A percentile compares a stretch with the other conserved stretches of the same genome.
Conservation (phyloP, 164 flowering plant species). For the Aristolochia fimbriata region DNA sequence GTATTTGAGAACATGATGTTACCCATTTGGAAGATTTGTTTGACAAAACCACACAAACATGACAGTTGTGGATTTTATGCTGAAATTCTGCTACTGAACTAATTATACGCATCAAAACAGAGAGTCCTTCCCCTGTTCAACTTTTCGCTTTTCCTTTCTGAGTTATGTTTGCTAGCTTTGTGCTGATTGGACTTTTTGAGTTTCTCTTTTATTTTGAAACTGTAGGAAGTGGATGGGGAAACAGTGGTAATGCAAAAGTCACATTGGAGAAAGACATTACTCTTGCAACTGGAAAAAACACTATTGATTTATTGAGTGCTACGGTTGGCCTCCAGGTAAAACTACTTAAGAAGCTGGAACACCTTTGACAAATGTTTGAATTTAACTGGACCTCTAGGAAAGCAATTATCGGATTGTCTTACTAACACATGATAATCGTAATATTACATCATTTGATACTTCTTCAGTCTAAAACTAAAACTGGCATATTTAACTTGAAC, state of each 20-base stretch:
- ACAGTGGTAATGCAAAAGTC: slow-evolving; percentile 36
- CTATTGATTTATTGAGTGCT: slow-evolving; percentile 73
- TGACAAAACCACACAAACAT: too few species aligned
- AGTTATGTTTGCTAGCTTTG: too few species aligned
- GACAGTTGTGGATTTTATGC: too few species aligned
- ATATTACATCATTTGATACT: too few species aligned
- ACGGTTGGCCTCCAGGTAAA: slow-evolving; percentile 90
- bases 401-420: neutral
- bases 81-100: too few species aligned
- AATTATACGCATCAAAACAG: too few species aligned
- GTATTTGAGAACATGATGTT: too few species aligned
- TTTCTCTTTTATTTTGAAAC: neutral
- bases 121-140: too few species aligned
- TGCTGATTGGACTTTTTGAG: too few species aligned
- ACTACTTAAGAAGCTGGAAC: neutral
- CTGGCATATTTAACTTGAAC: neutral
- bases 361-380: neutral
- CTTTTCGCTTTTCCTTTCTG: too few species aligned
- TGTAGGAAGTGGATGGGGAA: slow-evolving; percentile 63
- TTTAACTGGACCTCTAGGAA: neutral
- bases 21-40: too few species aligned
- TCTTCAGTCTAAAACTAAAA: neutral
- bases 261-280: slow-evolving; percentile 49
- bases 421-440: too few species aligned
- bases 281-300: slow-evolving; percentile 52